phyloP scores from a whole-genome alignment of 2,329 filamentous ascomycete species.

The Aspergillus pseudoterreus region DNA sequence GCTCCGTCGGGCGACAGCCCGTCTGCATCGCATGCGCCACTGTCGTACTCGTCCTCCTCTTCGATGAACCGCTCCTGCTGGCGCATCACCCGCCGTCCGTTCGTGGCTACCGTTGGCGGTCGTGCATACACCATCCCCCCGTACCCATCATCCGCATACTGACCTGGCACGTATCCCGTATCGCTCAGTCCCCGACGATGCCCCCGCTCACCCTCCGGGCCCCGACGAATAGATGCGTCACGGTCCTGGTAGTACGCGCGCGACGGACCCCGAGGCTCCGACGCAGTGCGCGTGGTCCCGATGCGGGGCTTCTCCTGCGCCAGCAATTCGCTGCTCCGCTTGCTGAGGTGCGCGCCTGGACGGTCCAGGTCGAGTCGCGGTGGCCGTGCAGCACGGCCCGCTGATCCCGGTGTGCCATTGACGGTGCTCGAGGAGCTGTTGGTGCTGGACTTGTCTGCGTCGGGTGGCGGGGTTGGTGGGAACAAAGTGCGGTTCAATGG shows the following conservation, averaged over 20 bases:
- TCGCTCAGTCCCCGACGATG: slow-evolving; percentile 32
- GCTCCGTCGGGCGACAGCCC: slow-evolving; percentile 53
- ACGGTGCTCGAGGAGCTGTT: slow-evolving; percentile 23
- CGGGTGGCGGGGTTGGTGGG: slow-evolving; percentile 96
- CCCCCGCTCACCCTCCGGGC: slow-evolving; percentile 29
- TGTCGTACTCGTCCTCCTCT: slow-evolving; percentile 74
- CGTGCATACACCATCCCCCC: slow-evolving; percentile 58
- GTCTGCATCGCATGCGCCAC: slow-evolving; percentile 64
- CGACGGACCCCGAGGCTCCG: slow-evolving; percentile 48
- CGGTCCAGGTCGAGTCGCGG: slow-evolving; percentile 43
- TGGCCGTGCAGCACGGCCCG: slow-evolving; percentile 45
- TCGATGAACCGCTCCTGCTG: slow-evolving; percentile 65
- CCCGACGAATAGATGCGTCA: slow-evolving; percentile 20
- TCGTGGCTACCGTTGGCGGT: slow-evolving; percentile 42
- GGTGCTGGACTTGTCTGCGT: slow-evolving; percentile 63
- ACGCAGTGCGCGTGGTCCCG: slow-evolving; percentile 49
- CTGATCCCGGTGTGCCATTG: slow-evolving; percentile 44
- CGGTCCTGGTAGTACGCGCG: slow-evolving; percentile 30
- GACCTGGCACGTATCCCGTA: slow-evolving; percentile 24
- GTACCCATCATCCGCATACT: slow-evolving; percentile 40
- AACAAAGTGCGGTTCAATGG: slow-evolving; percentile 77
- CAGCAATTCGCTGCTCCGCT: slow-evolving; percentile 31
- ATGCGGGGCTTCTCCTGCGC: slow-evolving; percentile 39
- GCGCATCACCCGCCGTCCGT: slow-evolving; percentile 33
- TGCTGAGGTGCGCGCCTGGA: slow-evolving; percentile 23